Percentiles rank a stretch among this genome's conserved stretches.
These are phyloP conservation scores for Bruguiera sexangula DNA, from an alignment of 345 rosid species.

Conservation along the genomic window DNA sequence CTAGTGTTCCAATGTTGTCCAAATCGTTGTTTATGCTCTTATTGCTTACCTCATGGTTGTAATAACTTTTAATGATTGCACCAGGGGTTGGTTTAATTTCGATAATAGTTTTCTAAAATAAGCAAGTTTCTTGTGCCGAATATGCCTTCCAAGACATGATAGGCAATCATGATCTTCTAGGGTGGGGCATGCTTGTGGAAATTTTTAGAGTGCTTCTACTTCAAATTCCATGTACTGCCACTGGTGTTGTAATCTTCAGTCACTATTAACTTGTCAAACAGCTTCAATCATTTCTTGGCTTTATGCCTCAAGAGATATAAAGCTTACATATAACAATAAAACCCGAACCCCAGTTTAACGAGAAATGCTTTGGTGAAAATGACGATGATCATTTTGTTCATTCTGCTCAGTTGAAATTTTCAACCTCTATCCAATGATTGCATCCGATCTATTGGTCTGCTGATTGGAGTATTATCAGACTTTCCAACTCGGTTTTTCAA, in stretches of 20 bases:
- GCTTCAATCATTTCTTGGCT: constrained; percentile 8
- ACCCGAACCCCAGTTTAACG: background rate
- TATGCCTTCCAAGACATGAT: too few species aligned
- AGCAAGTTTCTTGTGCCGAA: constrained; percentile 3
- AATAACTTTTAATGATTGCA: constrained; percentile 29
- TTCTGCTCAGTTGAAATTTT: too few species aligned
- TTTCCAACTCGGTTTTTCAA: too few species aligned
- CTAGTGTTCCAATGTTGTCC: constrained; percentile 9
- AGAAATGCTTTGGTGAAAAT: too few species aligned
- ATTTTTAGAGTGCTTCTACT: background rate
- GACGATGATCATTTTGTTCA: too few species aligned
- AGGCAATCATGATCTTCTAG: background rate
- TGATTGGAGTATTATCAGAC: too few species aligned
- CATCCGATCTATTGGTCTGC: too few species aligned
- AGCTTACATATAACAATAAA: background rate
- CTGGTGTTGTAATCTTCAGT: background rate
- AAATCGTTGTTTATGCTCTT: constrained; percentile 7
- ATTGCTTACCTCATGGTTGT: constrained; percentile 18
- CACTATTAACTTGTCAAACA: constrained; percentile 10
- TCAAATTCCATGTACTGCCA: constrained; percentile 1
- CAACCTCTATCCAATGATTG: too few species aligned
- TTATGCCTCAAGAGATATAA: constrained; percentile 7
- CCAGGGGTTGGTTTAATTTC: constrained; percentile 10
- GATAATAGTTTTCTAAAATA: constrained; percentile 3
- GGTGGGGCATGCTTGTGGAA: background rate